Evolutionary conservation across 2,329 filamentous ascomycete species (phyloP).

Genomic region (Aplosporella prunicola): DNA sequence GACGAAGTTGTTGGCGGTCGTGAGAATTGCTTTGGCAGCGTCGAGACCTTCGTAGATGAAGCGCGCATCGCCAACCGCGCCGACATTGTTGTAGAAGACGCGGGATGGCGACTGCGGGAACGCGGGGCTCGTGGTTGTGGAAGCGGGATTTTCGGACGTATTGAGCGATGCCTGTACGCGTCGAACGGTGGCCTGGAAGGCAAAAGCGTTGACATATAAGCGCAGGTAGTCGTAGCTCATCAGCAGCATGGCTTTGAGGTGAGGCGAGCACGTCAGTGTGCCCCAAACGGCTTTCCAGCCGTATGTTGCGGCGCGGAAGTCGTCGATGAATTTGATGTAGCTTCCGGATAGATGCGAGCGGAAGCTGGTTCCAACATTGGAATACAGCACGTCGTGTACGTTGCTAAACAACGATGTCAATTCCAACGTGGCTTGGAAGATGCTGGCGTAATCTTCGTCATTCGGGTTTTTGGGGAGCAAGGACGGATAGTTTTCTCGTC

Average conservation of each 20-base stretch:
- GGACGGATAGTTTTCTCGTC: conserved; percentile 59
- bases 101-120: conserved; percentile 31
- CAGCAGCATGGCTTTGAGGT: conserved; percentile 57
- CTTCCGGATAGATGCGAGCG: conserved; percentile 62
- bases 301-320: conserved; percentile 59
- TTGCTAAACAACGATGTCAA: conserved; percentile 64
- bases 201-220: conserved; percentile 66
- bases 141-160: conserved; percentile 5
- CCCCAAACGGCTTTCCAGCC: conserved; percentile 59
- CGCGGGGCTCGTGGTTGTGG: conserved; percentile 12
- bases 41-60: conserved; percentile 44
- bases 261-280: conserved; percentile 43
- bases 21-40: conserved; percentile 40
- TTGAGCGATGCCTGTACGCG: conserved; percentile 15
- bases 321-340: conserved; percentile 67
- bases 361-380: conserved; percentile 58
- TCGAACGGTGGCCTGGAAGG: conserved; percentile 59
- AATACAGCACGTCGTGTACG: conserved; percentile 64
- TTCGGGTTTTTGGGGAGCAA: conserved; percentile 49
- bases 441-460: conserved; percentile 57
- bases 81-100: conserved; percentile 42
- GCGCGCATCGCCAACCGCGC: conserved; percentile 38
- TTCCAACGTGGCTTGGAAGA: conserved; percentile 60
- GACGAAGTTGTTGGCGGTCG: conserved; percentile 42
- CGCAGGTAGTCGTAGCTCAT: conserved; percentile 65